Evolutionary conservation across 805 yeast species (phyloP).

Genomic region (Candida caryicola): DNA sequence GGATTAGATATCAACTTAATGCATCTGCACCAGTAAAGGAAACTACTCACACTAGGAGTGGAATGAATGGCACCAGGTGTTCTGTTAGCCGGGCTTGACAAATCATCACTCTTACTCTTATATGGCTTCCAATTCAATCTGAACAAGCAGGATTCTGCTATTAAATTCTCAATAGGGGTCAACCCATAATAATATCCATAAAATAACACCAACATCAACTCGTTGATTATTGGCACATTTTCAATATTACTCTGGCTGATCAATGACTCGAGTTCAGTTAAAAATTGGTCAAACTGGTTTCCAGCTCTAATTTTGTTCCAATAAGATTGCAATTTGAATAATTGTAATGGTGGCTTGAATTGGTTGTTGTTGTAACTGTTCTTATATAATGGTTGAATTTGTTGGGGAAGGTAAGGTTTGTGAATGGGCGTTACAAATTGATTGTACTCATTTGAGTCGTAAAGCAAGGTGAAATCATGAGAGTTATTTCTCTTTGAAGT

Average conservation of each 20-base stretch:
- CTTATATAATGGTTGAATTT: slow-evolving; percentile 11
- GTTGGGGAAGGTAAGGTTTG: slow-evolving; percentile 35
- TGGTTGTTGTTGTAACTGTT: slow-evolving; percentile 2
- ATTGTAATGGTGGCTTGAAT: slow-evolving; percentile 34
- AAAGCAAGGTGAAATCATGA: slow-evolving; percentile 23
- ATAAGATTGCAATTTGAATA: slow-evolving; percentile 34
- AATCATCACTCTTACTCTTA: slow-evolving; percentile 14
- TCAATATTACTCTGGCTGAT: slow-evolving; percentile 21
- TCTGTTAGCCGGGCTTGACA: not conserved
- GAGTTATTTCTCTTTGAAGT: slow-evolving; percentile 29
- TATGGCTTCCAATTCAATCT: slow-evolving; percentile 44
- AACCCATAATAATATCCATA: slow-evolving; percentile 43
- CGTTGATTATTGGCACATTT: slow-evolving; percentile 25
- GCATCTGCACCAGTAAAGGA: slow-evolving; percentile 28
- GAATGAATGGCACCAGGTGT: slow-evolving; percentile 2
- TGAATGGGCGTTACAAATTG: slow-evolving; percentile 27
- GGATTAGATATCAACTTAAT: slow-evolving; percentile 14
- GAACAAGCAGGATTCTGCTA: slow-evolving; percentile 40
- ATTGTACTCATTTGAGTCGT: slow-evolving; percentile 18
- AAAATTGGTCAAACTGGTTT: slow-evolving; percentile 31
- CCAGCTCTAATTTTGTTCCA: slow-evolving; percentile 41
- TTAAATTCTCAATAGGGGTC: slow-evolving; percentile 41
- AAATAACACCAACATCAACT: slow-evolving; percentile 38
- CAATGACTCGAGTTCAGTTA: slow-evolving; percentile 26
- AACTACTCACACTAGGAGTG: slow-evolving; percentile 1